Evolutionary conservation across 2,329 filamentous ascomycete genomes (phyloP).

Genomic region (Raffaelea albimanens): DNA sequence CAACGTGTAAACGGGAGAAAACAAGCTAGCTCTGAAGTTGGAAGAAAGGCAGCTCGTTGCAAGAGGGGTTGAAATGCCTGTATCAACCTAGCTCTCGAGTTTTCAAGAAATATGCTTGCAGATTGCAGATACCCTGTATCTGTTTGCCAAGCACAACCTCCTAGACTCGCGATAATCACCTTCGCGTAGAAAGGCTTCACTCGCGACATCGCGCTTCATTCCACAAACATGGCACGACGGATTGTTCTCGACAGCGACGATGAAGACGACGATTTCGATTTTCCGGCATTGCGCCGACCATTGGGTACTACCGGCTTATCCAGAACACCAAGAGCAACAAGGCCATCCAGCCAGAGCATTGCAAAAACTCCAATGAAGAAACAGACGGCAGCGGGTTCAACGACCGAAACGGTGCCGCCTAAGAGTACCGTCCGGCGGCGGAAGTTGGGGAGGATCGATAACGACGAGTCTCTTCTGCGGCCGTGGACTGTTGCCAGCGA

Average conservation of each 20-base stretch:
- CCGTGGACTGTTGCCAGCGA: not conserved
- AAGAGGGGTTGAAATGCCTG: too few relatives aligned
- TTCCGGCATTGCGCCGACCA: not conserved
- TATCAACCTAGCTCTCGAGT: too few relatives aligned
- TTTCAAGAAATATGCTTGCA: too few relatives aligned
- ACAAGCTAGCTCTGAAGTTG: too few relatives aligned
- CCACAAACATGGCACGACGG: not conserved
- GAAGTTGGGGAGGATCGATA: slow-evolving; percentile 5
- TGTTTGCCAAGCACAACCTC: too few relatives aligned
- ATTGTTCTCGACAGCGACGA: slow-evolving; percentile 12
- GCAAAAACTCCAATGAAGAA: not conserved
- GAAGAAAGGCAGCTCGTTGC: too few relatives aligned
- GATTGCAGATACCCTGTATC: too few relatives aligned
- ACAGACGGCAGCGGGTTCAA: not conserved
- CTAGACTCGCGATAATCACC: too few relatives aligned
- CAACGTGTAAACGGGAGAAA: too few relatives aligned
- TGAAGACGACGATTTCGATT: slow-evolving; percentile 3
- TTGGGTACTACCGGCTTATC: too few relatives aligned
- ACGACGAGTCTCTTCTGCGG: slow-evolving; percentile 5
- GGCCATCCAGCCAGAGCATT: not conserved
- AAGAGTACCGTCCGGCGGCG: slow-evolving; percentile 6
- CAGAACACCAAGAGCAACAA: not conserved
- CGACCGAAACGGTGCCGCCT: not conserved
- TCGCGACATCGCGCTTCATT: too few relatives aligned
- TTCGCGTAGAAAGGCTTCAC: too few relatives aligned